A percentile compares a stretch with the other conserved stretches of the same genome.
Conservation (phyloP, 352 stramenopile genomes). For the Globisporangium alternatum region DNA sequence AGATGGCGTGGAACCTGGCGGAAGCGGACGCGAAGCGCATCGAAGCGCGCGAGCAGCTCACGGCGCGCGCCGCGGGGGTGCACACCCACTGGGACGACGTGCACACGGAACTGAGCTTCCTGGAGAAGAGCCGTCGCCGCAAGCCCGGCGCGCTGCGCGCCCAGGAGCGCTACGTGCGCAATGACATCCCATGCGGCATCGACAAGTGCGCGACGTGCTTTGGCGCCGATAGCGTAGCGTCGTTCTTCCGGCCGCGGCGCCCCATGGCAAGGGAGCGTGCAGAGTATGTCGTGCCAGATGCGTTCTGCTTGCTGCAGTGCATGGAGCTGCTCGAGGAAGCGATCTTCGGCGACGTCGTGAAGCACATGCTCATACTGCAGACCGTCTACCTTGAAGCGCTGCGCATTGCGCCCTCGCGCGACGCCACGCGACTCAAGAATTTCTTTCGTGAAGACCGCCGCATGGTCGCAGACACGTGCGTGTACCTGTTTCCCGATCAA, state of each 20-base stretch:
- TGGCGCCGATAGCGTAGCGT: conserved; percentile 10
- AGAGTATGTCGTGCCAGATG: conserved; percentile 72
- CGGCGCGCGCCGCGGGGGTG: conserved; percentile 9
- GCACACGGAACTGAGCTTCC: conserved; percentile 55
- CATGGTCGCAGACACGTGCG: conserved; percentile 33
- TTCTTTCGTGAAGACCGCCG: conserved; percentile 66
- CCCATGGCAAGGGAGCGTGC: conserved; percentile 33
- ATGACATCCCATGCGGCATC: conserved; percentile 71
- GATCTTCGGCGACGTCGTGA: conserved; percentile 34
- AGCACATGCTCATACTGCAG: conserved; percentile 68
- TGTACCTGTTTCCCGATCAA: conserved; percentile 72
- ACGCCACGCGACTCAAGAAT: conserved; percentile 58
- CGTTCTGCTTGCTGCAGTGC: conserved; percentile 64
- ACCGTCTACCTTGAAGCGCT: conserved; percentile 64
- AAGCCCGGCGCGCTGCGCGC: conserved; percentile 69
- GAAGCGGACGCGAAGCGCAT: conserved; percentile 24
- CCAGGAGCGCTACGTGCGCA: conserved; percentile 67
- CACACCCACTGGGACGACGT: conserved; percentile 47
- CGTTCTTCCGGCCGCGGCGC: conserved; percentile 26
- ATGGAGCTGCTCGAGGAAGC: conserved; percentile 73
- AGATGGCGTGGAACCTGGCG: conserved; percentile 27
- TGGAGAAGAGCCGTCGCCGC: conserved; percentile 72
- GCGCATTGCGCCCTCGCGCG: conserved; percentile 58
- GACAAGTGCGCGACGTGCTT: conserved; percentile 42
- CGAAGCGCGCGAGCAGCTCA: conserved; percentile 21